phyloP scores from a whole-genome alignment of 306 rosid genomes.

The Acmispon strigosus region DNA sequence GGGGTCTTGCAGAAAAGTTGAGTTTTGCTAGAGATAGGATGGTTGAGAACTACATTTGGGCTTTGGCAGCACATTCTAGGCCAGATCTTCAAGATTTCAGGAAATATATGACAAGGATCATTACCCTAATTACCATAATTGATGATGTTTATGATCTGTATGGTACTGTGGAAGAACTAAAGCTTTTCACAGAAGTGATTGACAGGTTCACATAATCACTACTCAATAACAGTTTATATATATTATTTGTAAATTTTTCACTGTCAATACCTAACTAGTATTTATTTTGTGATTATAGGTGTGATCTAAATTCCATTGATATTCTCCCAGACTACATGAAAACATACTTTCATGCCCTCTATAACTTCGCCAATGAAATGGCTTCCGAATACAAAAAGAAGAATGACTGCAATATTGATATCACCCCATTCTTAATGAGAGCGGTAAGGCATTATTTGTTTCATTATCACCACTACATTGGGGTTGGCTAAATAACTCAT shows the following conservation, averaged over 20 bases:
- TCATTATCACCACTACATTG: too few species aligned
- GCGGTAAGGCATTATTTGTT: background rate
- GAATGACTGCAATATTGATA: background rate
- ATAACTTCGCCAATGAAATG: background rate
- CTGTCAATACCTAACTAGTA: background rate
- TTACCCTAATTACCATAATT: background rate
- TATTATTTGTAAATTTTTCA: background rate
- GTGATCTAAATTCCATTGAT: background rate
- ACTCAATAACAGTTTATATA: too few species aligned
- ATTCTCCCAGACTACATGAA: conserved; percentile 4
- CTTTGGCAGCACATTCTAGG: background rate
- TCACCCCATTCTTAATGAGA: background rate
- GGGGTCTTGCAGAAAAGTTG: background rate
- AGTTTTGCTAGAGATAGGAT: background rate
- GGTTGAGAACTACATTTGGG: background rate
- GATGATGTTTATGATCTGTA: background rate
- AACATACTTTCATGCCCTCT: background rate
- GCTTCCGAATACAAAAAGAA: background rate
- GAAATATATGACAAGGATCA: background rate
- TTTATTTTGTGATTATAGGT: background rate
- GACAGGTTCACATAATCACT: background rate
- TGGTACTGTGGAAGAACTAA: background rate
- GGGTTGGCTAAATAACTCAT: too few species aligned
- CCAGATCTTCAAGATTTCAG: background rate
- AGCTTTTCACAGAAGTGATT: background rate